Evolutionary conservation across 2,329 filamentous ascomycete species (phyloP), one percentile per base, ranked within the genome.

Genomic region (Waltergamsia citrina): DNA sequence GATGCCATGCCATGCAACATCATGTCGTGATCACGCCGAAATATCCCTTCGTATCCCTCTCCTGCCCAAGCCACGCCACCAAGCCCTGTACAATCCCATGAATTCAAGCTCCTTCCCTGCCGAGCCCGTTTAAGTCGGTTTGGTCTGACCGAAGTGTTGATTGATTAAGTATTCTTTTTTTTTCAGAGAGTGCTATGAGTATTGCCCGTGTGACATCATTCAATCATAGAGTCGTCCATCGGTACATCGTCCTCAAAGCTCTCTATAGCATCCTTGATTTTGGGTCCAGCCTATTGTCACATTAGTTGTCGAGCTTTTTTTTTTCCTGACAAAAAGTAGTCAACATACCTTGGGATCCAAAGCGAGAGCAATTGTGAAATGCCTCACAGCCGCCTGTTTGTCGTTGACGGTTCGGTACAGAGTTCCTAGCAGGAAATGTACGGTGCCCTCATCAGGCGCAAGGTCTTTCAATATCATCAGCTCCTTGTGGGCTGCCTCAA

Each of bases 261-360:
- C 63, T 96, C 90, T 63, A 98, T 95, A 14, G 86, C 87, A 54
- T 94, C 87, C 60, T 96, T 98, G 59, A 98, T 95, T 56, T 87
- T 82, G 42, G 85, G 81, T 43, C 85, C 87, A 47, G 90, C 86
- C 88, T 94, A 44, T 32, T n/a, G n/a, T 14, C 14, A 33, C 11
- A 21, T 24, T 24, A 50, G 38, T 33, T 37, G 23, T 21, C 8
- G 9, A 4, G 37, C 53, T 46, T 35, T 35, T 38, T 35, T 21
- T 17, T n/a, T n/a, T n/a, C n/a, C n/a, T n/a, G n/a, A n/a, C n/a
- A n/a, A n/a, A 23, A 11, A 21, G 21, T n/a, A 23, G 8, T 39
- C 29, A 31, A 54, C 69, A 53, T 67, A 93, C 90, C 79, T 96
- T 96, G 20, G 90, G 92, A 65, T 98, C 92, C 50, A 98, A 64